A percentile compares a stretch with the other conserved stretches of the same genome.
phyloP scores from a whole-genome alignment of 2,329 filamentous ascomycete species.

The Grosmannia penicillata region DNA sequence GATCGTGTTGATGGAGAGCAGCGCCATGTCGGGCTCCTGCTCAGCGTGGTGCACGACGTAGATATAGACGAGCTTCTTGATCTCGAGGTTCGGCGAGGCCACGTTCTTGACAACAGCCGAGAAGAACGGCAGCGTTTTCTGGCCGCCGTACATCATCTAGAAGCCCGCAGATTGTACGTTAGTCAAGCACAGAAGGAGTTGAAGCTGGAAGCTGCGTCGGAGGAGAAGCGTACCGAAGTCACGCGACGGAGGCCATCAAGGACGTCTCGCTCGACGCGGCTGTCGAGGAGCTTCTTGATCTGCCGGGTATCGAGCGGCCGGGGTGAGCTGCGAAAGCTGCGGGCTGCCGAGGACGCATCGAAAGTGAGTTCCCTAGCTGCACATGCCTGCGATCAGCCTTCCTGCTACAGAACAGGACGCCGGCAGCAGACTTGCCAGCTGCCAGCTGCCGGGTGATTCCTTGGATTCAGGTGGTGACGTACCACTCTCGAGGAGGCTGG shows the following conservation, averaged over 20 bases:
- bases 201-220: conserved; percentile 83
- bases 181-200: conserved; percentile 81
- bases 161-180: conserved; percentile 66
- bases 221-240: conserved; percentile 57
- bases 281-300: conserved; percentile 90
- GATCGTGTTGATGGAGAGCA: conserved; percentile 96
- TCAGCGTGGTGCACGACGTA: conserved; percentile 96
- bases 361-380: conserved; percentile 89
- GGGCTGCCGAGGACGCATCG: conserved; percentile 85
- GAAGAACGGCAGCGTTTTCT: conserved; percentile 84
- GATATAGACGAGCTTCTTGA: conserved; percentile 97
- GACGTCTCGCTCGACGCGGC: conserved; percentile 81
- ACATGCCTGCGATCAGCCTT: neutral
- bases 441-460: neutral
- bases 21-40: conserved; percentile 83
- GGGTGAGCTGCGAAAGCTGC: conserved; percentile 41
- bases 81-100: conserved; percentile 81
- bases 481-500: conserved; percentile 90
- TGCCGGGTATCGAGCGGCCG: conserved; percentile 62
- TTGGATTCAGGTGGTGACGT: conserved; percentile 17
- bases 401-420: no score
- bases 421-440: neutral
- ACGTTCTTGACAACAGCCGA: conserved; percentile 98
- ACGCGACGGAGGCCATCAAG: conserved; percentile 82
- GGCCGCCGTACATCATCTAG: conserved; percentile 88